Conservation (phyloP, 257 asterid genomes). For the Verbena officinalis region DNA sequence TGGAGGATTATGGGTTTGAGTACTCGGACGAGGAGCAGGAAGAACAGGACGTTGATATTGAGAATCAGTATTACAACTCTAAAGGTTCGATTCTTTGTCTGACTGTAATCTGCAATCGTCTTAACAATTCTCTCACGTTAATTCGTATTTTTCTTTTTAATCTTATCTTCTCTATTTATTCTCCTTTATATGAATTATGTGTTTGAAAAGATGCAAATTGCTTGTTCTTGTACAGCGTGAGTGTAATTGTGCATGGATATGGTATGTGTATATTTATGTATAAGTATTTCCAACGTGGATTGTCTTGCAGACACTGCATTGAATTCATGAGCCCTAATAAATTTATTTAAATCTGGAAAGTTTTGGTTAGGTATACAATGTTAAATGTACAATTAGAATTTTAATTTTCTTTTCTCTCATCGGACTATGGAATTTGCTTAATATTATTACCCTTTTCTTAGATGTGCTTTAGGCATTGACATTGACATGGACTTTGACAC, state of each 20-base stretch:
- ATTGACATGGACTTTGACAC: neutral
- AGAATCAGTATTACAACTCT: constrained; percentile 97
- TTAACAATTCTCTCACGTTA: constrained; percentile 1
- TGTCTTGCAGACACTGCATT: no score
- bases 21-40: constrained; percentile 98
- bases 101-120: neutral
- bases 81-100: constrained; percentile 52
- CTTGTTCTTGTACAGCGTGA: neutral
- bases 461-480: constrained; percentile 6
- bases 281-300: neutral
- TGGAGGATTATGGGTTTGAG: constrained; percentile 99
- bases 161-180: no score
- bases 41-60: constrained; percentile 96
- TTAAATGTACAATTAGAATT: neutral
- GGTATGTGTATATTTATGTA: constrained; percentile 1
- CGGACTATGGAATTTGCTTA: neutral
- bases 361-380: constrained; percentile 6
- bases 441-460: neutral
- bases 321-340: neutral
- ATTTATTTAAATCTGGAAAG: neutral
- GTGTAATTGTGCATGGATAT: constrained; percentile 16
- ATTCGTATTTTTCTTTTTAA: neutral
- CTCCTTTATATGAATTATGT: neutral
- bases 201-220: neutral
- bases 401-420: neutral